Evolutionary conservation across 148 eudicot genomes (phyloP), one percentile per base, ranked within the genome.

Genomic region (Tetragonia tetragonoides): DNA sequence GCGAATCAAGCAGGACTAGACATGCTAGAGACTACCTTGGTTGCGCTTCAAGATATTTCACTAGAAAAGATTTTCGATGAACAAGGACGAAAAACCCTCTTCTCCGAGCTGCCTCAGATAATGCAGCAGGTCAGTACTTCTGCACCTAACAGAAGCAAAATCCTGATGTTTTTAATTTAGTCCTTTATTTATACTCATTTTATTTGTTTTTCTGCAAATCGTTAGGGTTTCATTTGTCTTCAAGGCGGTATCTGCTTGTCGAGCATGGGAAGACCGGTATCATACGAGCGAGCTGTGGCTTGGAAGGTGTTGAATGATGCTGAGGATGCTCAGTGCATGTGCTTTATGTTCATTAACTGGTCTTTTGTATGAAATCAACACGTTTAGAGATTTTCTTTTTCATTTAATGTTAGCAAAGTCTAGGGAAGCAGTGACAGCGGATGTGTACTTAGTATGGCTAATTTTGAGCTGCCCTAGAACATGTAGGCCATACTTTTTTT

Each of bases 1-100:
- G 93, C 92, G 20, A 92, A 92, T 83, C 93, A 92, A 81, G 93
- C 92, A 73, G 93, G 97, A 41, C 90, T 92, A 11, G 97, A 92
- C 74, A 88, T 90, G 92, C 89, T 92, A 3, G 97, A 92, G 83
- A 92, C 92, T 15, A 92, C 97, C 72, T 80, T 92, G 63, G 93
- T 90, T 14, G 91, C 91, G 6, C 87, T 92, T 65, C 93, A 92
- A 82, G 93, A 90, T 78, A 90, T 92, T 10, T 80, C 88, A 4
- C 79, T 90, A 40, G 93, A 92, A 57, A 92, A 85, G 82, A 88
- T 92, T n/a, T 84, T 90, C n/a, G 91, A 92, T 63, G 92, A 92
- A 56, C 69, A 84, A 66, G 92, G 97, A 61, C 87, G 85, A 57
- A 86, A 90, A 78, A 66, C 89, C 17, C 88, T 90, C 66, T 90